Conservation (phyloP, 2,329 filamentous ascomycete species). For the Fusarium coicis region DNA sequence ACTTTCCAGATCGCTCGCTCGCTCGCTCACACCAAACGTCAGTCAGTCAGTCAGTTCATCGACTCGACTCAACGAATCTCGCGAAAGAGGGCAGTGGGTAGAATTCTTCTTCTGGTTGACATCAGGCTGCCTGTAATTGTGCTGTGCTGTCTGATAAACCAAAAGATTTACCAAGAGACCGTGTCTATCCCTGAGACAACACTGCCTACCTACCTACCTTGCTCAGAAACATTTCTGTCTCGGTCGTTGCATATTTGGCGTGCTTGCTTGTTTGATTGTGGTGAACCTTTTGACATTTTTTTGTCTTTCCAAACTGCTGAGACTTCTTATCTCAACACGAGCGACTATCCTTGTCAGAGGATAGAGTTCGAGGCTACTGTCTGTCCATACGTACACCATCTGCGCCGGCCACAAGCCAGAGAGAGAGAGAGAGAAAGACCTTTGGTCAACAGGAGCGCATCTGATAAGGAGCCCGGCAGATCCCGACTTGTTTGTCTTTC, state of each 20-base stretch:
- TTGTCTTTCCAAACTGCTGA: neutral
- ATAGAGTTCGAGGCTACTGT: slow-evolving; percentile 15
- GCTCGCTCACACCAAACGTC: neutral
- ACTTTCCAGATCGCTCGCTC: neutral
- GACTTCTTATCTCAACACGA: slow-evolving; percentile 27
- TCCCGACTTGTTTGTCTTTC: neutral
- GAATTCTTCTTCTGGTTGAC: neutral
- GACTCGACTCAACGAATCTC: neutral
- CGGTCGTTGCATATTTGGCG: neutral
- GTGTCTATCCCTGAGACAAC: slow-evolving; percentile 1
- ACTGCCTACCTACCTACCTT: neutral
- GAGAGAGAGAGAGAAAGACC: neutral
- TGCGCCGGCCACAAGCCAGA: neutral
- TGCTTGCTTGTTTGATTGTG: slow-evolving; percentile 7
- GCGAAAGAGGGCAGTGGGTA: neutral
- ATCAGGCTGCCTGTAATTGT: slow-evolving; percentile 10
- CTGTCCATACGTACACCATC: neutral
- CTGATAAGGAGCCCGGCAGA: slow-evolving; percentile 1
- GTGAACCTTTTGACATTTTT: slow-evolving; percentile 15
- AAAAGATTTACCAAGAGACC: slow-evolving; percentile 4
- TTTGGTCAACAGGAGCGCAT: neutral
- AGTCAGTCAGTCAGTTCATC: neutral
- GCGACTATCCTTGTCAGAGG: slow-evolving; percentile 1
- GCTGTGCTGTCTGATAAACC: slow-evolving; percentile 12
- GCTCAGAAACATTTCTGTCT: neutral